Evolutionary conservation across 768 basidiomycete genomes (phyloP).

Genomic region (Hortiboletus campestris): DNA sequence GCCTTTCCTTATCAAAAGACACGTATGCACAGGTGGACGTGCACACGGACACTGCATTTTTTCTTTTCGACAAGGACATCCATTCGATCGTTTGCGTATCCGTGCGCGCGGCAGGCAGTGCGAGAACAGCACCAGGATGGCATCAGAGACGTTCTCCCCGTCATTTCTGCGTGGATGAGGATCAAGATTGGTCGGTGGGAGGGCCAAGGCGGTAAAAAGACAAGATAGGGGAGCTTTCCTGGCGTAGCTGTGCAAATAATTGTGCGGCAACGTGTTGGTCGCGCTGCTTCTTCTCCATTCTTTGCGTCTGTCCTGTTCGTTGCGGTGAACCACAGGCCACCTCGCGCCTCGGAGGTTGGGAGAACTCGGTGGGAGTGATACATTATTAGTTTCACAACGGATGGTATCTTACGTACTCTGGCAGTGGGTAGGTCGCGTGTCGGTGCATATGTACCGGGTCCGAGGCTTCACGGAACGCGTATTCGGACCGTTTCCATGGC

Average conservation of each 20-base stretch:
- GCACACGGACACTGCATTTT: constrained; percentile 9
- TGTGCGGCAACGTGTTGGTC: constrained; percentile 24
- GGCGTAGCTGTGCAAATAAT: constrained; percentile 6
- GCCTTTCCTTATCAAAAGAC: constrained; percentile 6
- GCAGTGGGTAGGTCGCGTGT: constrained; percentile 4
- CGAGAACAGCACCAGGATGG: not conserved
- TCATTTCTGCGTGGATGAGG: constrained; percentile 1
- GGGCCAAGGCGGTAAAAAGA: not conserved
- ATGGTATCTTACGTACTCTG: constrained; percentile 6
- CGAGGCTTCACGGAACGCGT: constrained; percentile 11
- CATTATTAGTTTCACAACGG: not conserved
- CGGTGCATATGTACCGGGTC: not conserved
- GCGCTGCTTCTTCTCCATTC: constrained; percentile 18
- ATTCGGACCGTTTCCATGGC: constrained; percentile 3
- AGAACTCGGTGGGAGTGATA: not conserved
- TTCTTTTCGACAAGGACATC: not conserved
- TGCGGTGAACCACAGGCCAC: constrained; percentile 3
- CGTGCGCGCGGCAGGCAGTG: not conserved
- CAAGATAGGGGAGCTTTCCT: not conserved
- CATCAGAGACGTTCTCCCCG: not conserved
- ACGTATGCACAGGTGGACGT: constrained; percentile 2
- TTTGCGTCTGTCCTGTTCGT: not conserved
- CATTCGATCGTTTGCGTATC: not conserved
- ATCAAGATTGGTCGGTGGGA: constrained; percentile 3
- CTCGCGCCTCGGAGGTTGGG: constrained; percentile 10